Evolutionary conservation across 768 basidiomycete species (phyloP).

Genomic region (Pleurotus djamor): DNA sequence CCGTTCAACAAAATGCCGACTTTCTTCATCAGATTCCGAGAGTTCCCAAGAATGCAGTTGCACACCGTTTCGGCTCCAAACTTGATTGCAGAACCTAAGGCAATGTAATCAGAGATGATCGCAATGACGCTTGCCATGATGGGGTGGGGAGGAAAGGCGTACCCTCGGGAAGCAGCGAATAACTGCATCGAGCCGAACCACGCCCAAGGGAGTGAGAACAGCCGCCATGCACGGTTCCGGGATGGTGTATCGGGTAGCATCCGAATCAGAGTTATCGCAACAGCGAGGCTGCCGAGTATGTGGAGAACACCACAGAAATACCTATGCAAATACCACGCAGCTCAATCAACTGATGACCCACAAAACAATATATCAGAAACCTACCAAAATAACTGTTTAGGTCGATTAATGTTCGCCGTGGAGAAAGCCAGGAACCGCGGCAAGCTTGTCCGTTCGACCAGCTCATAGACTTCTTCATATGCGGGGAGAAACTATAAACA

Average conservation of each 20-base stretch:
- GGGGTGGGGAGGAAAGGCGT: neutral
- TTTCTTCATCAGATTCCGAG: conserved; percentile 24
- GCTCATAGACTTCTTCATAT: conserved; percentile 28
- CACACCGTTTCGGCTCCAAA: conserved; percentile 28
- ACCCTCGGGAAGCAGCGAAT: conserved; percentile 33
- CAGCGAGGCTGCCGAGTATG: conserved; percentile 20
- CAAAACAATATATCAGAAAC: neutral
- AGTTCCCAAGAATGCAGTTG: conserved; percentile 39
- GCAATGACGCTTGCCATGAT: neutral
- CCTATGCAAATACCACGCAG: conserved; percentile 15
- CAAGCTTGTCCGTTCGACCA: conserved; percentile 24
- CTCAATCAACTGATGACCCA: neutral
- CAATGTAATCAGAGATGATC: neutral
- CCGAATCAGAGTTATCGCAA: conserved; percentile 24
- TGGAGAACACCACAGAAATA: conserved; percentile 23
- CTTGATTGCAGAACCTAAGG: conserved; percentile 27
- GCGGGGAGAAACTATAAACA: conserved; percentile 26
- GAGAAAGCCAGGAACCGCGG: conserved; percentile 28
- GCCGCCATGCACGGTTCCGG: conserved; percentile 25
- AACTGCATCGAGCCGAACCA: conserved; percentile 25
- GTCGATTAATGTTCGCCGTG: conserved; percentile 31
- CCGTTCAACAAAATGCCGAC: conserved; percentile 15
- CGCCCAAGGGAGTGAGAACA: conserved; percentile 25
- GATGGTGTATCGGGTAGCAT: conserved; percentile 20
- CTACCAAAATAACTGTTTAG: conserved; percentile 33